phyloP scores from a whole-genome alignment of 2,329 filamentous ascomycete genomes.

The Pseudopyrenochaeta lycopersici region DNA sequence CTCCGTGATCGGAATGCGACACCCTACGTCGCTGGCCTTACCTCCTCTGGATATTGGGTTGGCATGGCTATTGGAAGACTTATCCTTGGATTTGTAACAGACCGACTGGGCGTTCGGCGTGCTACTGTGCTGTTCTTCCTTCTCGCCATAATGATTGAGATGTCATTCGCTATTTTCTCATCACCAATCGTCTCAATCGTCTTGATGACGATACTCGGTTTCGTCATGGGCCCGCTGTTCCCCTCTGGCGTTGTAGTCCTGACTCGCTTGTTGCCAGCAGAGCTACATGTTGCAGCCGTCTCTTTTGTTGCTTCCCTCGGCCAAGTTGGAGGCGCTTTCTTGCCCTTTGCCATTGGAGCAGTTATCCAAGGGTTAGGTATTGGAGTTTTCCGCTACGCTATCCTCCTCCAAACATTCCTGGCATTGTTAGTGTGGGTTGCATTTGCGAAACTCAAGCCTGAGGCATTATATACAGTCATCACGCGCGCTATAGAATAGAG shows the following conservation, averaged over 20 bases:
- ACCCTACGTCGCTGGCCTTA: constrained; percentile 49
- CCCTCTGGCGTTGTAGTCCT: constrained; percentile 54
- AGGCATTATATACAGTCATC: no score
- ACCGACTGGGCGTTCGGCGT: constrained; percentile 36
- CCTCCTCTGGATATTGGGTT: constrained; percentile 56
- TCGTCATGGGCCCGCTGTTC: constrained; percentile 55
- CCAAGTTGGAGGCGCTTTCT: constrained; percentile 54
- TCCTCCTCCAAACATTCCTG: constrained; percentile 30
- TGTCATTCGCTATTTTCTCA: constrained; percentile 27
- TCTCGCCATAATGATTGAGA: constrained; percentile 26
- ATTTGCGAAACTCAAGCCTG: constrained; percentile 13
- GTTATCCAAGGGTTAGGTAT: constrained; percentile 52
- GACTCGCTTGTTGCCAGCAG: constrained; percentile 47
- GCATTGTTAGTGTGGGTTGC: constrained; percentile 34
- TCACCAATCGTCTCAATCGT: constrained; percentile 36
- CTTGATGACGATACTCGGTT: constrained; percentile 47
- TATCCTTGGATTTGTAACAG: constrained; percentile 34
- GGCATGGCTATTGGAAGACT: constrained; percentile 56
- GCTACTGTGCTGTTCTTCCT: constrained; percentile 37
- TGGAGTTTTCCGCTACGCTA: constrained; percentile 46
- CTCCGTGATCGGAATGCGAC: constrained; percentile 50
- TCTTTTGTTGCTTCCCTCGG: constrained; percentile 57
- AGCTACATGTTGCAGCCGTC: constrained; percentile 55
- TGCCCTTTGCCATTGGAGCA: constrained; percentile 57
- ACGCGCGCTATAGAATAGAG: no score